phyloP scores from a whole-genome alignment of 208 protist genomes.

The Crithidia expoeki region DNA sequence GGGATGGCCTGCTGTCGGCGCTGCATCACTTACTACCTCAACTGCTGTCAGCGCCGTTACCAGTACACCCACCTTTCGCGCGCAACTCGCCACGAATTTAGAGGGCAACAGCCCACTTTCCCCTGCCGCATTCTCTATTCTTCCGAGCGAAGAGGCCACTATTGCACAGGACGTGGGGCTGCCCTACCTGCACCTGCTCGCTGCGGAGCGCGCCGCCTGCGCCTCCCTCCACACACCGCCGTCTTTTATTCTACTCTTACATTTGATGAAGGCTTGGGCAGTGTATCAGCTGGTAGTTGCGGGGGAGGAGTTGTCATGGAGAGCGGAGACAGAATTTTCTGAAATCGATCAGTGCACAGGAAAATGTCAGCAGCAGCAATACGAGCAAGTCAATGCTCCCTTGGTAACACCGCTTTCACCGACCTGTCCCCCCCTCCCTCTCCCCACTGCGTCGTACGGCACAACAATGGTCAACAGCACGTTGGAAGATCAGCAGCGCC shows the following conservation, averaged over 20 bases:
- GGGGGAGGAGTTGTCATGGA: slow-evolving; percentile 24
- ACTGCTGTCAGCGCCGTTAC: not conserved
- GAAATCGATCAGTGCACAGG: too few relatives aligned
- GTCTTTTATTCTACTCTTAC: slow-evolving; percentile 34
- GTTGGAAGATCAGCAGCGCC: slow-evolving; percentile 33
- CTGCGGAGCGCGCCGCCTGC: slow-evolving; percentile 44
- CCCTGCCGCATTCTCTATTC: slow-evolving; percentile 8
- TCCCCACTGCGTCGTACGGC: slow-evolving; percentile 29
- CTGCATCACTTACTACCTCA: not conserved
- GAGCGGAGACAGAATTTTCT: not conserved
- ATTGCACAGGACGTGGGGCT: slow-evolving; percentile 65
- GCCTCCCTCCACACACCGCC: slow-evolving; percentile 30
- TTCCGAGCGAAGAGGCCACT: slow-evolving; percentile 31
- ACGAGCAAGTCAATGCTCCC: not conserved
- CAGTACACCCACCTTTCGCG: too few relatives aligned
- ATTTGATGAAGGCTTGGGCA: slow-evolving; percentile 58
- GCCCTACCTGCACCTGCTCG: slow-evolving; percentile 60
- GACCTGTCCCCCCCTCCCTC: slow-evolving; percentile 9
- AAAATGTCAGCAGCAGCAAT: slow-evolving; percentile 10
- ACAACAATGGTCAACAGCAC: slow-evolving; percentile 36
- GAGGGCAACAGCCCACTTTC: not conserved
- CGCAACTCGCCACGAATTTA: too few relatives aligned
- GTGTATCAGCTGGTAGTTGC: slow-evolving; percentile 44
- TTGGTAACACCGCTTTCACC: slow-evolving; percentile 9
- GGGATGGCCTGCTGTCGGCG: slow-evolving; percentile 18